Base-by-base conservation (phyloP, 345 rosid species). In the Murraya paniculata region DNA sequence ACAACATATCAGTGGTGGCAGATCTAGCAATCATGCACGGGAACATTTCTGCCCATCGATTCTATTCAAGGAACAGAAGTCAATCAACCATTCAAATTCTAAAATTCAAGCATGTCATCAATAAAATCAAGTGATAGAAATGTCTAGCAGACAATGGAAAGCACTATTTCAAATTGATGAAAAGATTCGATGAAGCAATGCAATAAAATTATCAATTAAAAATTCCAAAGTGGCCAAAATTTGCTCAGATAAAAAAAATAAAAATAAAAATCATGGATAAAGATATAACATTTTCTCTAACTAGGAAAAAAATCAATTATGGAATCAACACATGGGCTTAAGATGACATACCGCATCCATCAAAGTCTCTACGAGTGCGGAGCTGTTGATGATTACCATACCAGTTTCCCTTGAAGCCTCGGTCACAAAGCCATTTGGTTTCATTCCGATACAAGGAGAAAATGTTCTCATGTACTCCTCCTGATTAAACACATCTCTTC, bases 321-420 rank as follows among this genome's bases (percentile, higher is more conserved):
- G 14, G 22, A 25, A 75, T 60, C 56, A 72, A 28, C 31, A 72
- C 25, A 39, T 62, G 33, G 65, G 30, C 21, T 50, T 60, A 14
- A 66, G 73, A 57, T 73, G 39, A 77, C 88, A 36, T 85, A 95
- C 98, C 92, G 78, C 83, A 76, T 95, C 90, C 97, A 95, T 91
- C 73, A 93, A 74, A 8, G 82, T 87, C 35, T 91, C 94, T 0
- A 95, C 88, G 2, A 91, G 86, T 78, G 87, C 88, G 81, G 76
- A 73, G 81, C 92, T 82, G 75, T 82, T 82, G 84, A 88, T 81
- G 72, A 84, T 71, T 24, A 93, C 90, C 38, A 87, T 27, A 41
- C 87, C 89, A 48, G 87, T 82, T 74, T 88, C 94, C 82, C 92
- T 87, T 24, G 97, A 76, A 57, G 90, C 93, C 80, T 92, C 92